Percentiles rank a stretch among this genome's conserved stretches.
Evolutionary conservation across 495 filamentous ascomycete genomes (phyloP).

Genomic region (Neurospora pannonica): DNA sequence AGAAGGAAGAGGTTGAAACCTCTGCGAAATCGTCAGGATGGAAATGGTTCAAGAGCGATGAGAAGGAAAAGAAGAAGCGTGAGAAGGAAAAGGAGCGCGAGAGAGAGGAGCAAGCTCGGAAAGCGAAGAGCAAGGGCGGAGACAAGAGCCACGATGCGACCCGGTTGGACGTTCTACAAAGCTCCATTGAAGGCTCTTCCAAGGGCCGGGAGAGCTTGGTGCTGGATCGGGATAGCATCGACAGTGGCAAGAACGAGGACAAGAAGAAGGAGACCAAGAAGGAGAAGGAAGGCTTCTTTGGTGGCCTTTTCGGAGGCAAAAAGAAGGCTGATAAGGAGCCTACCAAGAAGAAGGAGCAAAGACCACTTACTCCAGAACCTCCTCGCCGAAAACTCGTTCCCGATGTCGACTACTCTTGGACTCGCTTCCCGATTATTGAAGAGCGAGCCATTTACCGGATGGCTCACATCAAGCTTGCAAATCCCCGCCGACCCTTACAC

Average conservation of each 20-base stretch:
- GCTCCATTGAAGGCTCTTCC: slow-evolving; percentile 56
- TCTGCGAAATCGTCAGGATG: slow-evolving; percentile 76
- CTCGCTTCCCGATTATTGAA: slow-evolving; percentile 88
- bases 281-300: slow-evolving; percentile 75
- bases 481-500: slow-evolving; percentile 82
- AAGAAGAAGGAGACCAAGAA: slow-evolving; percentile 85
- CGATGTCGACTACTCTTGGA: slow-evolving; percentile 93
- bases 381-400: slow-evolving; percentile 60
- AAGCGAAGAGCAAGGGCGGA: slow-evolving; percentile 43
- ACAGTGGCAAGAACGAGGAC: slow-evolving; percentile 69
- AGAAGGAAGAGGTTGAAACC: slow-evolving; percentile 34
- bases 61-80: slow-evolving; percentile 34
- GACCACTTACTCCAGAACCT: slow-evolving; percentile 74
- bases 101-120: slow-evolving; percentile 45
- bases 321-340: slow-evolving; percentile 61
- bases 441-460: slow-evolving; percentile 97
- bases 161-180: slow-evolving; percentile 71
- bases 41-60: slow-evolving; percentile 45
- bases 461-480: slow-evolving; percentile 97
- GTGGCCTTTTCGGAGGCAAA: slow-evolving; percentile 80
- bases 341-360: slow-evolving; percentile 59
- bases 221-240: slow-evolving; percentile 65
- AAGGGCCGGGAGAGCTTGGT: slow-evolving; percentile 77
- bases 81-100: slow-evolving; percentile 47
- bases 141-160: slow-evolving; percentile 63